Base-by-base conservation (phyloP, 2,329 filamentous ascomycete species). In the Canariomyces notabilis region DNA sequence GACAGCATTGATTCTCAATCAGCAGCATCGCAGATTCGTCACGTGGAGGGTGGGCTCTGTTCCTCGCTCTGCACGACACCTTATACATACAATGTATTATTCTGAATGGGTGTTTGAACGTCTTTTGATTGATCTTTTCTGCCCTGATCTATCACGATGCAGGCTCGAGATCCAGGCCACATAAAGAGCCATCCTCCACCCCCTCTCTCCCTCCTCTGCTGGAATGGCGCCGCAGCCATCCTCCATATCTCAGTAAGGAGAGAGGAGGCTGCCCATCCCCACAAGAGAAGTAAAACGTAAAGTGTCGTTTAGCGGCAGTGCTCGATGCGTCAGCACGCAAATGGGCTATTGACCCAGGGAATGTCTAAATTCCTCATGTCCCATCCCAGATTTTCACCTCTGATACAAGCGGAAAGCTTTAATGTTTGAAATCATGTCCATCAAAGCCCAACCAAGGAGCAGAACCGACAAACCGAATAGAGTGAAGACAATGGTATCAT, bases 331-430 rank as follows among this genome's bases (percentile, higher is more conserved):
- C 41, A 26, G 35, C 37, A 34, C 44, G 23, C 15, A 29, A 43
- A 48, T 37, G 55, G 56, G 54, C 49, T 57, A 49, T 58, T 58
- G 54, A 53, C 54, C 56, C 56, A 48, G 51, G 50, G 51, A 52
- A 39, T 57, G 51, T 58, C 56, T 58, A 58, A 51, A 46, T 49
- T 47, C 37, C 46, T 50, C 53, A 46, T 56, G 46, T 53, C 50
- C 51, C 51, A 44, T 50, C 45, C 35, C 26, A 34, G 35, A 34
- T 34, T 42, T 49, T 49, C 37, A 12, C 37, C 46, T 37, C 21
- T 41, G 32, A 14, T 19, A 7, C 12, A 15, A 19, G 16, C 11
- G 33, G n/a, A 37, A 35, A 36, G 29, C 23, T 16, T 42, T 36
- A 48, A 48, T n/a, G n/a, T n/a, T n/a, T n/a, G n/a, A 37, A 37